Evolutionary conservation across 176 grass and related monocot genomes (phyloP).

Genomic region (barley (Hordeum vulgare)): DNA sequence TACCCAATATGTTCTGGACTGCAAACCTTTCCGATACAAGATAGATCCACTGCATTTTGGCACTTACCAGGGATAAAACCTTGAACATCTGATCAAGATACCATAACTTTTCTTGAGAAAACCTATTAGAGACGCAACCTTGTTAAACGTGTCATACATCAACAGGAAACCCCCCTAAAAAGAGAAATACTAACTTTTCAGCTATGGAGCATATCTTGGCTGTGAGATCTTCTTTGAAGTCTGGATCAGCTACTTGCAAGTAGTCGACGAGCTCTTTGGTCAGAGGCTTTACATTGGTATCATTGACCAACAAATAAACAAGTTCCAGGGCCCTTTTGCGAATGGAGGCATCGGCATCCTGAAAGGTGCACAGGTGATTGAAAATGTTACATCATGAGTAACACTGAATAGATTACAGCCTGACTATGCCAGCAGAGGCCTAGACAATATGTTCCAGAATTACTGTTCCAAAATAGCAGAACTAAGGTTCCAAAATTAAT

Average conservation of each 20-base stretch:
- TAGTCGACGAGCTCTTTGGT: slow-evolving; percentile 89
- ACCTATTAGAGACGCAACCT: slow-evolving; percentile 47
- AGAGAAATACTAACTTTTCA: slow-evolving; percentile 62
- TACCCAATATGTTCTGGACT: not conserved
- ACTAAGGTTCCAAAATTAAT: slow-evolving; percentile 12
- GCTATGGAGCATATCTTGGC: slow-evolving; percentile 83
- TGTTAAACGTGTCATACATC: slow-evolving; percentile 14
- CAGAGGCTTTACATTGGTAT: slow-evolving; percentile 87
- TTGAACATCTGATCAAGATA: slow-evolving; percentile 98
- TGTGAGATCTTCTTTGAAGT: slow-evolving; percentile 94
- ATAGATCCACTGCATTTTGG: slow-evolving; percentile 10
- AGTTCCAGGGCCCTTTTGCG: slow-evolving; percentile 96
- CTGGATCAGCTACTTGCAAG: slow-evolving; percentile 74
- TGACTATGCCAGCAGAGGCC: no score
- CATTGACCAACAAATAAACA: slow-evolving; percentile 81
- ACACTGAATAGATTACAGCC: no score
- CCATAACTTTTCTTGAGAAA: slow-evolving; percentile 98
- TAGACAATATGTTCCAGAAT: no score
- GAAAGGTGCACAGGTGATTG: slow-evolving; percentile 32
- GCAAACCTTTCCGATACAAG: slow-evolving; percentile 9
- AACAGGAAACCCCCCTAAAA: not conserved
- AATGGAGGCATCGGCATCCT: slow-evolving; percentile 98
- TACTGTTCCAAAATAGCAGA: slow-evolving; percentile 7
- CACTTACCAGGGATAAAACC: slow-evolving; percentile 90
- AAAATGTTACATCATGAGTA: slow-evolving; percentile 15